Conservation (phyloP, 768 basidiomycete species). For the Auricularia auricula-judae region DNA sequence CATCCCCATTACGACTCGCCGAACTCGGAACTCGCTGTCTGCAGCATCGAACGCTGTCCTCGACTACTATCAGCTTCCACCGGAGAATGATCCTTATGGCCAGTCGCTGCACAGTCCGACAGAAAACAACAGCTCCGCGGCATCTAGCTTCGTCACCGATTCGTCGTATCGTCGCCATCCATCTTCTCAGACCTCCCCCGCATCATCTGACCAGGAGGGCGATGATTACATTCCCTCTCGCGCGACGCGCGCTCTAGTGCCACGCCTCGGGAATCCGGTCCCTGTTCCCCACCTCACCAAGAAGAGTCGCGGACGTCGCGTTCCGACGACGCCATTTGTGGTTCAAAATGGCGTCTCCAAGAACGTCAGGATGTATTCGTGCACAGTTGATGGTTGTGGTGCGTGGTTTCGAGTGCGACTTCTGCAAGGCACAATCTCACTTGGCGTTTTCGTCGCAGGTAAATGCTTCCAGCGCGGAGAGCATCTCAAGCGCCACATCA, state of each 20-base stretch:
- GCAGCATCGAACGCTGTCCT: not conserved
- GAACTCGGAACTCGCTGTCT: conserved; percentile 5
- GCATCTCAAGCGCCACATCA: conserved; percentile 80
- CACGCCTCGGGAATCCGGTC: conserved; percentile 10
- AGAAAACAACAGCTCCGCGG: not conserved
- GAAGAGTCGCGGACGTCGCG: conserved; percentile 18
- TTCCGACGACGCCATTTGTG: conserved; percentile 11
- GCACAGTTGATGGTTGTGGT: conserved; percentile 68
- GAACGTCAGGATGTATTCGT: conserved; percentile 45
- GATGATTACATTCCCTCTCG: not conserved
- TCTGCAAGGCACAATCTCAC: no score
- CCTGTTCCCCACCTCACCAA: conserved; percentile 19
- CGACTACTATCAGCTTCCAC: not conserved
- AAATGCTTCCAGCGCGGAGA: conserved; percentile 85
- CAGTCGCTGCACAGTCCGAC: not conserved
- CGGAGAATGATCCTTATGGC: not conserved
- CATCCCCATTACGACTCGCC: not conserved
- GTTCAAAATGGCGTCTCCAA: not conserved
- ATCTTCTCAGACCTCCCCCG: not conserved
- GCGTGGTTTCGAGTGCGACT: not conserved
- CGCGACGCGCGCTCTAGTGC: not conserved
- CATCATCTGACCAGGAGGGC: not conserved
- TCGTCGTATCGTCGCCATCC: not conserved
- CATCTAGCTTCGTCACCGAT: not conserved
- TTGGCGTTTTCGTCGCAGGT: conserved; percentile 13